Conservation (phyloP, 2,329 filamentous ascomycete species). For the Fusarium albidum region DNA sequence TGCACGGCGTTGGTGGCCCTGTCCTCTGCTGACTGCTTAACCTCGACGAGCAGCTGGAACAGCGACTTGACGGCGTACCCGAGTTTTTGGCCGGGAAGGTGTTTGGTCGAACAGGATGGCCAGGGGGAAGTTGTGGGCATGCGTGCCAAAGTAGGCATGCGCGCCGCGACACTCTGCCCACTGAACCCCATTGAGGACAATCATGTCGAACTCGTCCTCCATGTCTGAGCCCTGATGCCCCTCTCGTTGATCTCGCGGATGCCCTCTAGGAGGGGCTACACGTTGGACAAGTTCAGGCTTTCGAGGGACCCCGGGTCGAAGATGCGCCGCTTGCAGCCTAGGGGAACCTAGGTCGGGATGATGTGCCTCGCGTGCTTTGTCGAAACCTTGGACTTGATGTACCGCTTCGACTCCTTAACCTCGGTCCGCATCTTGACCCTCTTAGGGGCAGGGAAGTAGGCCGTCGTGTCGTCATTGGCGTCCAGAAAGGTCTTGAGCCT, state of each 20-base stretch:
- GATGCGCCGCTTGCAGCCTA: too few species aligned
- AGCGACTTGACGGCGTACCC: constrained; percentile 42
- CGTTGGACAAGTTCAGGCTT: too few species aligned
- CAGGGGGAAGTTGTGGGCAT: constrained; percentile 43
- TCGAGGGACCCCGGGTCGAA: too few species aligned
- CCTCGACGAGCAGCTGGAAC: constrained; percentile 38
- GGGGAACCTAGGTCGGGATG: too few species aligned
- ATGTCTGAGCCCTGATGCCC: constrained; percentile 30
- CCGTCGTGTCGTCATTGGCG: constrained; percentile 12
- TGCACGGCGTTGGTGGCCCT: constrained; percentile 26
- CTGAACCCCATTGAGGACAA: constrained; percentile 43
- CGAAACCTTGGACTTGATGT: constrained; percentile 18
- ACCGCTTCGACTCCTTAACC: constrained; percentile 17
- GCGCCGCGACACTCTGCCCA: constrained; percentile 39
- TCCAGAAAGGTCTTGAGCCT: constrained; percentile 37
- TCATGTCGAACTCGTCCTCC: constrained; percentile 38
- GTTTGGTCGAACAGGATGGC: constrained; percentile 40
- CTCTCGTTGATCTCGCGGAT: too few species aligned
- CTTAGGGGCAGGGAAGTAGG: constrained; percentile 18
- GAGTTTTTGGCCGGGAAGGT: constrained; percentile 41
- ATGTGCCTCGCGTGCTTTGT: neutral
- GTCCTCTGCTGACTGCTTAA: constrained; percentile 27
- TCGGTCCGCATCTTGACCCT: constrained; percentile 6
- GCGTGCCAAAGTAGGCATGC: constrained; percentile 43
- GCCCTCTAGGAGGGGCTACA: too few species aligned